phyloP scores from a whole-genome alignment of 768 basidiomycete genomes.

The Mycena kentingensis region DNA sequence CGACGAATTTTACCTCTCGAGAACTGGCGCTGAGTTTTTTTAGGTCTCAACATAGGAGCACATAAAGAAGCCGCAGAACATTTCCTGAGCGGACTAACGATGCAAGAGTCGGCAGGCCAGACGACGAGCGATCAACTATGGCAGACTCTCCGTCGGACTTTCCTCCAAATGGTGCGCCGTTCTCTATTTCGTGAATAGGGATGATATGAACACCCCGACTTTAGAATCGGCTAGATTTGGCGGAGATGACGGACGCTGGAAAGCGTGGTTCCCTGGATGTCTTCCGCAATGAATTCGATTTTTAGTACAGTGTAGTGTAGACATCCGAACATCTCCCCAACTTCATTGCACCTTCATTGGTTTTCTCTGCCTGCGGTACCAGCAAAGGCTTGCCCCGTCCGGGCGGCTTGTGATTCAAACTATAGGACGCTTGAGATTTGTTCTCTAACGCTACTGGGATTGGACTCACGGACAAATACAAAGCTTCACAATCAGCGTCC shows the following conservation, averaged over 20 bases:
- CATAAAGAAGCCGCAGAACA: constrained; percentile 96
- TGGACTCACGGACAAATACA: too few species aligned
- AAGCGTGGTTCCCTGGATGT: constrained; percentile 62
- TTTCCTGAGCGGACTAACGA: constrained; percentile 78
- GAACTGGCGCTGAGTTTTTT: constrained; percentile 9
- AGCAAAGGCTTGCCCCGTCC: too few species aligned
- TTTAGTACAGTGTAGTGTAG: too few species aligned
- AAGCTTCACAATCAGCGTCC: too few species aligned
- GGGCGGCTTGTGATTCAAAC: too few species aligned
- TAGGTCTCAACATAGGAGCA: constrained; percentile 94
- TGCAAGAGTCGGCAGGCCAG: constrained; percentile 71
- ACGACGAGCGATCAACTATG: constrained; percentile 85
- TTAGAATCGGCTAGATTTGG: constrained; percentile 81
- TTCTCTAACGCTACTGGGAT: too few species aligned
- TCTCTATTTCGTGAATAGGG: neutral
- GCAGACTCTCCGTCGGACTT: constrained; percentile 83
- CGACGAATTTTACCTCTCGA: constrained; percentile 39
- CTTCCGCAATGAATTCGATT: constrained; percentile 88
- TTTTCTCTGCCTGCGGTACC: too few species aligned
- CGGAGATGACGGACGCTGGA: constrained; percentile 67
- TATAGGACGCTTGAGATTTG: too few species aligned
- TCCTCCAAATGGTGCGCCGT: constrained; percentile 73
- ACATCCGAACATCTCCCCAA: too few species aligned
- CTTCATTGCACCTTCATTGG: too few species aligned
- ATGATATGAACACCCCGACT: neutral